Conservation (phyloP, 2,329 filamentous ascomycete genomes). For the Lachnellula subtilissima region DNA sequence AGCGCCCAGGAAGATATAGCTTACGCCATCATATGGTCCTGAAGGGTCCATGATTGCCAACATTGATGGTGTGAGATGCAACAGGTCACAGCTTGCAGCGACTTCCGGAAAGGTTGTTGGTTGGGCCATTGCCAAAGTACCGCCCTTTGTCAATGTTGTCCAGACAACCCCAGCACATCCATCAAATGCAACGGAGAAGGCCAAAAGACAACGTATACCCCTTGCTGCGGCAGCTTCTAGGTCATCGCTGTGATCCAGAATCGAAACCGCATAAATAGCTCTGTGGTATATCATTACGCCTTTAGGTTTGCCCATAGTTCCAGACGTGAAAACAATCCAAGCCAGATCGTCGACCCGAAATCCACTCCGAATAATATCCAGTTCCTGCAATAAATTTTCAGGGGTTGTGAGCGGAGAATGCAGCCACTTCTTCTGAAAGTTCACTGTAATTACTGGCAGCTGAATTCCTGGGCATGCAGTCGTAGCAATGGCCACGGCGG, state of each 20-base stretch:
- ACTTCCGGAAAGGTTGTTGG: not conserved
- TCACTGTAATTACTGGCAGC: too few relatives aligned
- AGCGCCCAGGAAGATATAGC: slow-evolving; percentile 13
- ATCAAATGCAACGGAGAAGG: slow-evolving; percentile 28
- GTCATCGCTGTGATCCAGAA: not conserved
- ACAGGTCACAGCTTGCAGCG: not conserved
- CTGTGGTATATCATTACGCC: slow-evolving; percentile 13
- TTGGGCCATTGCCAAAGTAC: not conserved
- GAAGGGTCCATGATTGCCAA: slow-evolving; percentile 4
- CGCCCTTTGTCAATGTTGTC: slow-evolving; percentile 20
- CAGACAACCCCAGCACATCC: slow-evolving; percentile 19
- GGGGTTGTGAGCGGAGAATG: too few relatives aligned
- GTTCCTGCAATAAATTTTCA: too few relatives aligned
- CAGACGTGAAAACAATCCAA: slow-evolving; percentile 21
- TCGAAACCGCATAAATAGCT: too few relatives aligned
- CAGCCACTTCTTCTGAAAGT: too few relatives aligned
- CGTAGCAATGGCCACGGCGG: too few relatives aligned
- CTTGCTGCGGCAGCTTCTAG: too few relatives aligned
- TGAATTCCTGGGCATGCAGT: too few relatives aligned
- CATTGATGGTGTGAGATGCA: not conserved
- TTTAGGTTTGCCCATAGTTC: slow-evolving; percentile 17
- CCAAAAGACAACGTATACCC: too few relatives aligned
- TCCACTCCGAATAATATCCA: too few relatives aligned
- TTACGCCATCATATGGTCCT: slow-evolving; percentile 1
- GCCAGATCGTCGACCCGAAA: not conserved